Percentiles rank a stretch among this genome's conserved stretches.
Conservation (phyloP, 495 filamentous ascomycete genomes). For the Talaromyces ruber region DNA sequence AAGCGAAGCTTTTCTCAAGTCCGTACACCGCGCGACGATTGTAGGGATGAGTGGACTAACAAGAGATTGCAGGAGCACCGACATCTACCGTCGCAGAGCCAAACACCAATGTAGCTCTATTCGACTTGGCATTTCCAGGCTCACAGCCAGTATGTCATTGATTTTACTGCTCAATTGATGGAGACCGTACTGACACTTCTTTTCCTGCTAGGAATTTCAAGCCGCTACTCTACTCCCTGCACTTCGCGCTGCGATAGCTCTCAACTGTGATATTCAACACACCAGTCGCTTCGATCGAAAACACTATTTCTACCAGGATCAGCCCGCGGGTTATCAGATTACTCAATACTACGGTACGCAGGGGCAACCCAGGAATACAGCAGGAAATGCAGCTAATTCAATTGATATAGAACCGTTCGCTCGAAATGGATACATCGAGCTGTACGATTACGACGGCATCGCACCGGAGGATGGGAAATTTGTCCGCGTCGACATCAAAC, state of each 20-base stretch:
- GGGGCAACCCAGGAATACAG: background rate
- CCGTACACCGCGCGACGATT: constrained; percentile 9
- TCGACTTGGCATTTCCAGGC: constrained; percentile 86
- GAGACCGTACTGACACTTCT: background rate
- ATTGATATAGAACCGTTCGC: constrained; percentile 63
- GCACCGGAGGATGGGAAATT: constrained; percentile 57
- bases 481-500: constrained; percentile 71
- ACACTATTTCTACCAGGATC: constrained; percentile 98
- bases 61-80: constrained; percentile 40
- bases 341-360: constrained; percentile 78
- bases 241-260: constrained; percentile 75
- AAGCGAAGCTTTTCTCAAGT: constrained; percentile 75
- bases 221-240: constrained; percentile 77
- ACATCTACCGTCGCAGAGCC: constrained; percentile 61
- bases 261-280: constrained; percentile 68
- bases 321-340: constrained; percentile 93
- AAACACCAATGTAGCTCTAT: constrained; percentile 79
- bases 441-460: constrained; percentile 73
- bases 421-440: constrained; percentile 57
- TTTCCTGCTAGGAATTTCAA: constrained; percentile 54
- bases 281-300: constrained; percentile 86
- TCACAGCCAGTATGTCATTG: constrained; percentile 55
- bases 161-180: background rate
- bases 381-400: background rate
- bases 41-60: constrained; percentile 2